Evolutionary conservation across 306 rosid genomes (phyloP).

Genomic region (Spatholobus suberectus): DNA sequence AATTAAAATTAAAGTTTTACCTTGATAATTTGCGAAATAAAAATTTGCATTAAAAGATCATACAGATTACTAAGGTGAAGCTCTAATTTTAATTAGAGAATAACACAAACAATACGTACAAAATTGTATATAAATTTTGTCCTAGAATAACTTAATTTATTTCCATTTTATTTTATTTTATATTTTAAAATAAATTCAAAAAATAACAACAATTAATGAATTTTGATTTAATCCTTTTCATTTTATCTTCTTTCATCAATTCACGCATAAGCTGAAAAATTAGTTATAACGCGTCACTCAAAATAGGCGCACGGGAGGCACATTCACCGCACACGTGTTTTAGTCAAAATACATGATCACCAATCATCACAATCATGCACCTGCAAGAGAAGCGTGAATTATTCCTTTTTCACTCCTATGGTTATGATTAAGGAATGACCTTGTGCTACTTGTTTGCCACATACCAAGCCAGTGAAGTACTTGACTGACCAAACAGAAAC

Average conservation of each 20-base stretch:
- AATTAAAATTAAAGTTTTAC: too few relatives aligned
- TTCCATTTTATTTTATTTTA: too few relatives aligned
- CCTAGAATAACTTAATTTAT: too few relatives aligned
- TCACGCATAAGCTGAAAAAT: background rate
- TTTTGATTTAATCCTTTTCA: background rate
- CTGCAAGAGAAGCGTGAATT: slow-evolving; percentile 42
- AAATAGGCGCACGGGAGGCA: slow-evolving; percentile 33
- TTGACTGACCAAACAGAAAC: slow-evolving; percentile 35
- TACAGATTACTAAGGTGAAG: too few relatives aligned
- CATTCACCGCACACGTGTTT: slow-evolving; percentile 48
- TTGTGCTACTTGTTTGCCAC: slow-evolving; percentile 38
- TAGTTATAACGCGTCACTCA: slow-evolving; percentile 6
- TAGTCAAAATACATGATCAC: slow-evolving; percentile 46
- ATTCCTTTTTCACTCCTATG: slow-evolving; percentile 25
- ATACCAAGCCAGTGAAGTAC: slow-evolving; percentile 28
- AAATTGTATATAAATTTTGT: too few relatives aligned
- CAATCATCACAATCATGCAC: slow-evolving; percentile 54
- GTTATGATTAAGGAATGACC: slow-evolving; percentile 37
- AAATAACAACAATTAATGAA: background rate
- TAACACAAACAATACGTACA: too few relatives aligned
- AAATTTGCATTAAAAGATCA: too few relatives aligned
- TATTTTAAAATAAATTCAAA: too few relatives aligned
- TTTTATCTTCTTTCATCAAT: background rate
- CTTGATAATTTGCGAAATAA: too few relatives aligned
- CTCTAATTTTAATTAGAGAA: too few relatives aligned